Evolutionary conservation across 1,284 basidiomycete genomes (phyloP), one percentile per base, ranked within the genome.

Genomic region (Xerocomus amazonicus): DNA sequence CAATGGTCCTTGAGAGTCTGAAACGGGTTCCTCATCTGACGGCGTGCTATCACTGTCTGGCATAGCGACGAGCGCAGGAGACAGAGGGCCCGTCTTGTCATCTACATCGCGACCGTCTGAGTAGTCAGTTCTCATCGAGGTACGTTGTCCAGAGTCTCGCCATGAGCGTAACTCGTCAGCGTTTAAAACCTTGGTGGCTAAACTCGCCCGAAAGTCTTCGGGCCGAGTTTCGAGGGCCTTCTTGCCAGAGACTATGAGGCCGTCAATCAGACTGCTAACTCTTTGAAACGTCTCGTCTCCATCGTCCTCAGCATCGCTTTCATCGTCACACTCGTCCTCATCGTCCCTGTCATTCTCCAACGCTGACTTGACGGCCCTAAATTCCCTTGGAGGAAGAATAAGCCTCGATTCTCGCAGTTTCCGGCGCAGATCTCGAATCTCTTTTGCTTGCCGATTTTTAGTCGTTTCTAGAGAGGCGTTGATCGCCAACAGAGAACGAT

Each of bases 361-460:
- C 2, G 73, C 72, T 1, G 77, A 77, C 53, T 79, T 76, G 52
- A 85, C 73, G 23, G 74, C 80, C 37, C 72, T 76, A 59, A 73
- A 90, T 0, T 77, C 68, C 29, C 67, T 72, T 1, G 88, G 89
- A 6, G 88, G 87, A 2, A 90, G 76, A 43, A 84, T 80, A 32
- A 90, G 77, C 13, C 87, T 78, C 29, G 87, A 83, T 65, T 90
- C 87, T 50, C 89, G 80, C 38, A 91, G 72, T 63, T 83, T 87
- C 33, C 38, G 27, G 27, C 83, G 79, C 17, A 90, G 72, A 41
- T 89, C 86, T 28, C 83, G 77, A 42, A 91, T 90, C 65, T 91
- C 89, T 60, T 83, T 86, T 7, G 84, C 83, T 61, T 91, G 88
- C n/a, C 75, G 75, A 57, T 84, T 78, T 65, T 87, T 89, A 42